Evolutionary conservation across 768 basidiomycete genomes (phyloP).

Genomic region (Erythrobasidium yunnanense): DNA sequence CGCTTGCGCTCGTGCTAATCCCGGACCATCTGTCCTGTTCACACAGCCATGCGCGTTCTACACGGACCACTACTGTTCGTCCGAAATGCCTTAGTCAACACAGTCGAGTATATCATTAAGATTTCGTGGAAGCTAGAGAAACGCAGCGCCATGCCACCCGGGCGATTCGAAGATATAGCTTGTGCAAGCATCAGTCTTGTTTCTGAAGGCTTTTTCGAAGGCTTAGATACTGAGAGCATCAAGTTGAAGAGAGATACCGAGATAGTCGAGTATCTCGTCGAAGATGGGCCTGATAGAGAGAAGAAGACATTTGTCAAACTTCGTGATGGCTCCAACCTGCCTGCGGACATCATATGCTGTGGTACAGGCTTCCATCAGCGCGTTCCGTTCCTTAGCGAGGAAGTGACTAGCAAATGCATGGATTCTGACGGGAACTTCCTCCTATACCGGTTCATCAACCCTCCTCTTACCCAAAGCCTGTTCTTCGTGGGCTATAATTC

Average conservation of each 20-base stretch:
- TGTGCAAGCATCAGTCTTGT: slow-evolving; percentile 22
- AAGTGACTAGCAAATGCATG: background rate
- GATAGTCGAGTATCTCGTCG: slow-evolving; percentile 2
- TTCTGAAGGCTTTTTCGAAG: slow-evolving; percentile 13
- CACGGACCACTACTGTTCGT: slow-evolving; percentile 2
- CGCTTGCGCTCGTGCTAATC: background rate
- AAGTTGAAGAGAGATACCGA: slow-evolving; percentile 14
- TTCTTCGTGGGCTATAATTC: slow-evolving; percentile 26
- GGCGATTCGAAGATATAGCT: slow-evolving; percentile 24
- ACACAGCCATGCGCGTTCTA: slow-evolving; percentile 19
- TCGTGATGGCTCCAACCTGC: slow-evolving; percentile 6
- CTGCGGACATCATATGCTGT: slow-evolving; percentile 13
- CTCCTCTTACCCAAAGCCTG: slow-evolving; percentile 6
- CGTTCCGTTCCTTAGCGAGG: slow-evolving; percentile 9
- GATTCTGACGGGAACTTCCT: slow-evolving; percentile 12
- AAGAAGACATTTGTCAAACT: background rate
- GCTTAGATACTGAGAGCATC: background rate
- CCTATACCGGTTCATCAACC: slow-evolving; percentile 17
- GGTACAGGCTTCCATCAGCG: slow-evolving; percentile 24
- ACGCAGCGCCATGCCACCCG: slow-evolving; percentile 9
- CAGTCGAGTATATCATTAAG: slow-evolving; percentile 4
- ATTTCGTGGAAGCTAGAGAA: slow-evolving; percentile 2
- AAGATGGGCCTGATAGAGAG: background rate
- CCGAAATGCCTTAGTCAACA: slow-evolving; percentile 10
- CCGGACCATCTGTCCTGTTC: background rate